phyloP scores from a whole-genome alignment of 1,139 yeast species.

The Scheffersomyces titani region DNA sequence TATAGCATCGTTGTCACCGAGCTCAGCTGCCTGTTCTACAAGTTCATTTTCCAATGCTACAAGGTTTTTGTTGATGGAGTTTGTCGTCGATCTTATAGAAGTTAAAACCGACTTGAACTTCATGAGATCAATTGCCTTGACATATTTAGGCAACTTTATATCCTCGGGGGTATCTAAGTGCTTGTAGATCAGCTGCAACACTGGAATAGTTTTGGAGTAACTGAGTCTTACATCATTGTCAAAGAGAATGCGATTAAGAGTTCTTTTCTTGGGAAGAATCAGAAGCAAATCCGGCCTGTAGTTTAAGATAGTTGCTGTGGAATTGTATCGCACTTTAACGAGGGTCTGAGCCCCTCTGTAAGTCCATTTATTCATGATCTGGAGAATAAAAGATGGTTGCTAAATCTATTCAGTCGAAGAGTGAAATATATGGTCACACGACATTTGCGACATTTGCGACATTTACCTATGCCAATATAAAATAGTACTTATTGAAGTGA shows the following conservation, averaged over 20 bases:
- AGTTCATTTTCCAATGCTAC: constrained; percentile 66
- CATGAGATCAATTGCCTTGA: constrained; percentile 62
- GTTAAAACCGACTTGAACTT: constrained; percentile 66
- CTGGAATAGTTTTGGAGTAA: constrained; percentile 54
- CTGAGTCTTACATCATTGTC: constrained; percentile 63
- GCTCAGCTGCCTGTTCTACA: constrained; percentile 79
- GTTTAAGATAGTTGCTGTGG: neutral
- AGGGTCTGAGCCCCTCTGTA: neutral
- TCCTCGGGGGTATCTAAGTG: constrained; percentile 37
- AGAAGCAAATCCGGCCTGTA: constrained; percentile 46
- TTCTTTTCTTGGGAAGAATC: constrained; percentile 59
- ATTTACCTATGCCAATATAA: too few species aligned
- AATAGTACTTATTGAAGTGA: neutral
- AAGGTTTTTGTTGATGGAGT: constrained; percentile 55
- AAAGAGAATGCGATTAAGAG: constrained; percentile 59
- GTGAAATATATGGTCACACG: neutral
- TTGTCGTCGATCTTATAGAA: constrained; percentile 60
- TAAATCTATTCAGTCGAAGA: neutral
- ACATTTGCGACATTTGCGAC: neutral
- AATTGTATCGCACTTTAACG: neutral
- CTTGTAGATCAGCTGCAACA: constrained; percentile 51
- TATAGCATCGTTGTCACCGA: constrained; percentile 81
- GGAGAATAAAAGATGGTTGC: neutral
- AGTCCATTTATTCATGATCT: neutral
- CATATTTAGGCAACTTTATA: constrained; percentile 43